Evolutionary conservation across 1,284 basidiomycete species (phyloP), one percentile per base, ranked within the genome.

Genomic region (Sutorius eximius): DNA sequence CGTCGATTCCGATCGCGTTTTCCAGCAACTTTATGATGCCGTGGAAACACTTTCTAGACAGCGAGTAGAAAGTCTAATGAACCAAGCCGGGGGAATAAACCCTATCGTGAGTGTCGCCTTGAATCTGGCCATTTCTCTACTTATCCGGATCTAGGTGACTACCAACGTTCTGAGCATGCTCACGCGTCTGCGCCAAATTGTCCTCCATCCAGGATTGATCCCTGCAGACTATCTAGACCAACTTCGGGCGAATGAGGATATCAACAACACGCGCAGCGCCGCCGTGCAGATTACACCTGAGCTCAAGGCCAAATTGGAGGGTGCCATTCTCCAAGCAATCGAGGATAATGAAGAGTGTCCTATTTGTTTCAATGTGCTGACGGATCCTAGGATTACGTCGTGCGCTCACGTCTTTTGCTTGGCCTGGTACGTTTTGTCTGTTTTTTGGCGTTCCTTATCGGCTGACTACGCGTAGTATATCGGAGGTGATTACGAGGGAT

Each of bases 331-430:
- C 12, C 81, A 85, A 59, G 82, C 81, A 0, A 83, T 94, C 22
- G 89, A 91, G 62, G 91, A 94, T 59, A 86, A 79, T 52, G 90
- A 93, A 71, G 93, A 95, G 67, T 95, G 92, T 63, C 82, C 87
- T 4, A 79, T 94, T 42, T 94, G 91, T 65, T 89, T 92, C 61
- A 74, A 77, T 51, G 71, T 84, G 12, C 64, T 88, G 11, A 76
- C 75, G 13, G 82, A 92, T 33, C 86, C 91, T 1, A 79, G 89
- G 44, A 93, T 95, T 61, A 93, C 92, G 0, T 76, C 78, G 49
- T 95, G 93, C 66, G 75, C 83, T 1, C 93, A 95, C 66, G 73
- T 79, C 53, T 95, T 89, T 72, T 94, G 92, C 66, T 67, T 86
- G 61, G 71, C 79, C 61, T 95, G 84, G 87, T 88, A 63, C 45